Evolutionary conservation across 306 rosid genomes (phyloP), one percentile per base, ranked within the genome.

Genomic region (Clitoria ternatea): DNA sequence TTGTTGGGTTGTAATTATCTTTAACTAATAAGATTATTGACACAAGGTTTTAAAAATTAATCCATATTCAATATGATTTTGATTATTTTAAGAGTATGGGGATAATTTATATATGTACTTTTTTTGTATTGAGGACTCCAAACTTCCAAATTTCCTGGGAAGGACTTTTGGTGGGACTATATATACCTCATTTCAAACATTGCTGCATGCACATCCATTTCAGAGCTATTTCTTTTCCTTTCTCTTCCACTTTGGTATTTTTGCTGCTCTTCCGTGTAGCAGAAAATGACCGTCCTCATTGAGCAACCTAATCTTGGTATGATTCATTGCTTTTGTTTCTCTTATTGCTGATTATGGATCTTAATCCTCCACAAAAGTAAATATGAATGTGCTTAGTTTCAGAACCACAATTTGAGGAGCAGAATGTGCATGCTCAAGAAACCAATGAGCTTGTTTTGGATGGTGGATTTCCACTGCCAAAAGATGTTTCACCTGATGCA

Each of bases 381-480:
- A n/a, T n/a, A n/a, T n/a, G n/a, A n/a, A 6, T 29, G 23, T 22
- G 11, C 12, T 15, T 52, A 33, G 9, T 68, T 69, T n/a, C 56
- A 89, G 91, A 11, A 18, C 36, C 80, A 8, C 84, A 71, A 52
- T 30, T 22, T 19, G 85, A 77, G 49, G 79, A 61, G 22, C 63
- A 75, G 67, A 81, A 79, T 29, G 17, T 49, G 4, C 53, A 48
- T 56, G 78, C 80, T 8, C 84, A 71, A 24, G 29, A 78, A 54
- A 67, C 14, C 66, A 73, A 67, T n/a, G 88, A 82, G 4, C 78
- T 87, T 76, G 81, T 80, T 2, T 70, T 90, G 30, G 86, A 87
- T 49, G 91, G 79, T 52, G 96, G 89, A 36, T 87, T 90, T 49
- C 77, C 54, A 20, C 22, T 70, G 76, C 84, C 89, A 42, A 69